Evolutionary conservation across 441 rosid genomes (phyloP).

Genomic region (Rhodomyrtus psidioides): DNA sequence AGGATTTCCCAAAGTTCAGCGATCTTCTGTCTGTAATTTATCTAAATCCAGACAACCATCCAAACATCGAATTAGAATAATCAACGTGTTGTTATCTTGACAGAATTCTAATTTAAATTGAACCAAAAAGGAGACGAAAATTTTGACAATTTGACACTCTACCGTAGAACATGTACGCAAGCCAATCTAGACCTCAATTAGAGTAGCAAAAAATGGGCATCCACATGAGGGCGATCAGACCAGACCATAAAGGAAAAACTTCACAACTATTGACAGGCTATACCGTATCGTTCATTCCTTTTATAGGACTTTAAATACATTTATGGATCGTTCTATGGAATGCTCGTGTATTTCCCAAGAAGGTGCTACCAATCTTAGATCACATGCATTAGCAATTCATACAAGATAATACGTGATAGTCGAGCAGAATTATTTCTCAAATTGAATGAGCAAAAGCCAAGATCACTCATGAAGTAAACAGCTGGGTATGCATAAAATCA

Average conservation of each 20-base stretch:
- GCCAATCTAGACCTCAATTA: background rate
- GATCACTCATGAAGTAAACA: background rate
- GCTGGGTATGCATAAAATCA: background rate
- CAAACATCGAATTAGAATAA: background rate
- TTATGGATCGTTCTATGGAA: background rate
- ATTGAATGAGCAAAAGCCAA: background rate
- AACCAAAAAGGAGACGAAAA: background rate
- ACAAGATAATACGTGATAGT: background rate
- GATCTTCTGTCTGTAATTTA: background rate
- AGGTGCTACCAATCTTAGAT: background rate
- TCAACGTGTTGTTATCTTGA: background rate
- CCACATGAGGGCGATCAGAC: background rate
- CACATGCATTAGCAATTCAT: background rate
- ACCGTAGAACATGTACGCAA: background rate
- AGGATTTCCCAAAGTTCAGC: background rate
- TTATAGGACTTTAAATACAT: background rate
- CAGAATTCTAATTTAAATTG: background rate
- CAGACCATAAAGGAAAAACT: background rate
- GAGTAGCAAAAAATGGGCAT: background rate
- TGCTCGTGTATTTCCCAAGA: background rate
- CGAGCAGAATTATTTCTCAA: background rate
- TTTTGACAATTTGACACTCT: background rate
- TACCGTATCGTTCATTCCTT: background rate
- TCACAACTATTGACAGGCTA: background rate
- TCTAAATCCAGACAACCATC: background rate